Conservation (phyloP, 805 yeast species). For the Zygosaccharomyces gambellarensis region DNA sequence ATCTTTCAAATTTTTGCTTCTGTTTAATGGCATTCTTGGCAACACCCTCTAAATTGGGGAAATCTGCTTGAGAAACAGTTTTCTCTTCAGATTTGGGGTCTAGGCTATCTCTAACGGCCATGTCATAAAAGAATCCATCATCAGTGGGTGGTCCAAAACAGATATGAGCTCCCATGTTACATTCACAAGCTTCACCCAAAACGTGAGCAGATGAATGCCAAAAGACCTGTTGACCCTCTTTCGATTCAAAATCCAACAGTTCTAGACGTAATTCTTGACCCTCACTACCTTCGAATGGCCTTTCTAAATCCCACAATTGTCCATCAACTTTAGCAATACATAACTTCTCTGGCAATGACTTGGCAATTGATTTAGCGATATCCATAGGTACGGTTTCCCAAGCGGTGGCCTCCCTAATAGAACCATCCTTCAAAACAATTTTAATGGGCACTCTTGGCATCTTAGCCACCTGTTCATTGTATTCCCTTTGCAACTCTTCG, state of each 20-base stretch:
- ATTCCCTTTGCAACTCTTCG: slow-evolving; percentile 71
- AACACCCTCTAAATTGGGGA: slow-evolving; percentile 74
- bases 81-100: slow-evolving; percentile 57
- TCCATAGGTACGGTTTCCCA: slow-evolving; percentile 90
- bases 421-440: slow-evolving; percentile 83
- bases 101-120: slow-evolving; percentile 53
- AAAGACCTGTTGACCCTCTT: slow-evolving; percentile 93
- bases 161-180: slow-evolving; percentile 91
- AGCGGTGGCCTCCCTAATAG: slow-evolving; percentile 67
- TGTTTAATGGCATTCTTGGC: slow-evolving; percentile 89
- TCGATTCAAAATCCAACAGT: slow-evolving; percentile 83
- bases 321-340: slow-evolving; percentile 91
- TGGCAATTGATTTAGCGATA: slow-evolving; percentile 78
- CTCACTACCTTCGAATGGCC: slow-evolving; percentile 74
- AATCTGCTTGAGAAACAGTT: slow-evolving; percentile 77
- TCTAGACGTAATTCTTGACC: slow-evolving; percentile 46
- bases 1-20: slow-evolving; percentile 90
- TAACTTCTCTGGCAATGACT: slow-evolving; percentile 82
- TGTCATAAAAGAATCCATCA: slow-evolving; percentile 96
- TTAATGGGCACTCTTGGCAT: slow-evolving; percentile 61
- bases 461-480: slow-evolving; percentile 65
- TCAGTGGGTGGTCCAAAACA: slow-evolving; percentile 95
- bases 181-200: slow-evolving; percentile 96
- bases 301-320: slow-evolving; percentile 87
- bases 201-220: slow-evolving; percentile 99